Percentiles rank a stretch among this genome's conserved stretches.
Evolutionary conservation across 2,329 filamentous ascomycete genomes (phyloP).

Genomic region (Ophidiomyces ophidiicola): DNA sequence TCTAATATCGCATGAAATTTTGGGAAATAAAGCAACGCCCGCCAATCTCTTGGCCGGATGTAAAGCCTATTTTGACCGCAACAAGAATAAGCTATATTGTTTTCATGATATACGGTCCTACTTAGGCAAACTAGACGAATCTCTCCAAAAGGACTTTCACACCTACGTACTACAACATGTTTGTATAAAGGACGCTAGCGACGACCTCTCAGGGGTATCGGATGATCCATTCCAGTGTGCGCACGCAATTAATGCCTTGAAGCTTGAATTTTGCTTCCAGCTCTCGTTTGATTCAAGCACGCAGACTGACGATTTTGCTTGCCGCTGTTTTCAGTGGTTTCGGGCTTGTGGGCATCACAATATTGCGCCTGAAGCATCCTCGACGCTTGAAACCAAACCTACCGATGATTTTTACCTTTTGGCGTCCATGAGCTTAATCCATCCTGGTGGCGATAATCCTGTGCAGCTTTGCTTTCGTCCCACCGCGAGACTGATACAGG

Average conservation of each 20-base stretch:
- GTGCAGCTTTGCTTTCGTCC: conserved; percentile 17
- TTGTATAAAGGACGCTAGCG: conserved; percentile 4
- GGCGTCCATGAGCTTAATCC: conserved; percentile 33
- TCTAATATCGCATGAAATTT: conserved; percentile 19
- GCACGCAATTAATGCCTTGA: conserved; percentile 32
- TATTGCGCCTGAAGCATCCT: conserved; percentile 19
- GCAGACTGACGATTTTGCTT: conserved; percentile 28
- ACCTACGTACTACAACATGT: conserved; percentile 17
- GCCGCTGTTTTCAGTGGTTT: conserved; percentile 29
- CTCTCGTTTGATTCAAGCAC: conserved; percentile 23
- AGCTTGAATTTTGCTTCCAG: conserved; percentile 33
- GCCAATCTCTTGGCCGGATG: conserved; percentile 29
- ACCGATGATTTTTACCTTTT: conserved; percentile 34
- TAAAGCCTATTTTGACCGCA: conserved; percentile 31
- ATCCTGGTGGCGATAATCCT: conserved; percentile 18
- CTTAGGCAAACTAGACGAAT: conserved; percentile 22
- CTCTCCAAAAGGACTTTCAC: conserved; percentile 19
- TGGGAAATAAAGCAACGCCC: conserved; percentile 19
- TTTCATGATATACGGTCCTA: conserved; percentile 34
- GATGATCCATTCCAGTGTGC: conserved; percentile 21
- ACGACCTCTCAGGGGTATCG: conserved; percentile 12
- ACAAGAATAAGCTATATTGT: conserved; percentile 34
- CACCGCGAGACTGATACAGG: conserved; percentile 23
- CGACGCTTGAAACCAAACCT: conserved; percentile 33
- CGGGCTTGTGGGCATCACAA: conserved; percentile 18